These are phyloP conservation scores for Clathrospora elynae DNA, from an alignment of 2,329 filamentous ascomycete species.

Conservation along the genomic window DNA sequence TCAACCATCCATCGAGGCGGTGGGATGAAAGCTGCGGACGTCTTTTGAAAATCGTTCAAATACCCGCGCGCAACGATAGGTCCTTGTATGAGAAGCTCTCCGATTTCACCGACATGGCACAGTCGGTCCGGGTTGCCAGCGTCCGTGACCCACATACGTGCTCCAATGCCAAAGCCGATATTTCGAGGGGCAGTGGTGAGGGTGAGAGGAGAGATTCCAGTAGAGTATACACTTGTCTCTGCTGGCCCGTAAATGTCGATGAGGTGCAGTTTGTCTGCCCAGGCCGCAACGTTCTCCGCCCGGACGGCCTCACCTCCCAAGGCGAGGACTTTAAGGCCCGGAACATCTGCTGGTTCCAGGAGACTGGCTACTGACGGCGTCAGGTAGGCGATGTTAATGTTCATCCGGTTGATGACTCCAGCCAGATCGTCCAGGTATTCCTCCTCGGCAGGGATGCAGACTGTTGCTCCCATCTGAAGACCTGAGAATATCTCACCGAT, in stretches of 20 bases:
- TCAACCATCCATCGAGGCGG: neutral
- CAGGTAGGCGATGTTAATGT: conserved; percentile 48
- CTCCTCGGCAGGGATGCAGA: conserved; percentile 61
- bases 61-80: conserved; percentile 47
- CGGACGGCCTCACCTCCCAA: conserved; percentile 12
- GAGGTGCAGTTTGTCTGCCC: conserved; percentile 14
- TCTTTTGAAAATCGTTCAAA: conserved; percentile 11
- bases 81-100: conserved; percentile 62
- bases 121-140: neutral
- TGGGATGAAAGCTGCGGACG: conserved; percentile 9
- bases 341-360: conserved; percentile 10
- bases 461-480: conserved; percentile 62
- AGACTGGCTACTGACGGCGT: conserved; percentile 7
- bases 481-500: conserved; percentile 62
- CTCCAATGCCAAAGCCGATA: conserved; percentile 52
- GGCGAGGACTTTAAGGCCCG: conserved; percentile 10
- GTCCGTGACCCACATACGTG: conserved; percentile 46
- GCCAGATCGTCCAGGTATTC: conserved; percentile 58
- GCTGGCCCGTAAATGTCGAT: conserved; percentile 20
- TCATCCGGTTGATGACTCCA: conserved; percentile 50
- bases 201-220: conserved; percentile 23
- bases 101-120: conserved; percentile 17
- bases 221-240: conserved; percentile 47
- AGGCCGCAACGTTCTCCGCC: conserved; percentile 27
- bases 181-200: conserved; percentile 38